Evolutionary conservation across 1,284 basidiomycete genomes (phyloP), one percentile per base, ranked within the genome.

Genomic region (Fistulina hepatica): DNA sequence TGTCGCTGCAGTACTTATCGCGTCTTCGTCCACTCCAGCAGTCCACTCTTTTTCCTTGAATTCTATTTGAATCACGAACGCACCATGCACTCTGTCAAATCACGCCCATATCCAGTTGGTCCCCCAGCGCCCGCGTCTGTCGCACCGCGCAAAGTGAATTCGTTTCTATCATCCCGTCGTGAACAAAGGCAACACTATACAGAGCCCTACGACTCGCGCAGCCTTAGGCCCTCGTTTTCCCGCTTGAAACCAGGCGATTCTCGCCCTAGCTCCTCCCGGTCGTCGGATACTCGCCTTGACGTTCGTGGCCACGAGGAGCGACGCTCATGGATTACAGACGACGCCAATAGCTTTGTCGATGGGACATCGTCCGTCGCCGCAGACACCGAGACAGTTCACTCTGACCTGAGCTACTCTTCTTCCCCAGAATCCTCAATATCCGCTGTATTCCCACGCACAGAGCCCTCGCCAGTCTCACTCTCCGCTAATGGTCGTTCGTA

Each of bases 101-200:
- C 59, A 36, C 57, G 60, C 35, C 52, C 61, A 30, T 59, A 55
- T 41, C 43, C 52, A 38, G 46, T 37, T 44, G 50, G 48, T 54
- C 57, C 33, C 41, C 47, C 34, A 40, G 56, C 36, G 50, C 61
- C 30, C 28, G 28, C 9, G n/a, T 56, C 62, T 36, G 64, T 60
- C 41, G 54, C 54, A 31, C 65, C 69, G 6, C 59, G 67, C 42
- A 71, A 69, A 54, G 71, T 63, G 48, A 56, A 66, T 10, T 73
- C 76, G 5, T 70, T 71, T 50, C 52, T 73, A 22, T 76, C 75
- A 13, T 56, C 74, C 26, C 58, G 64, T 43, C 64, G 65, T 42
- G 71, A 75, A n/a, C 50, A 69, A 68, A 51, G 68, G 66, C 49
- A 65, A 61, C 57, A 31, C 26, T 40, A 41, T 57, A 61, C 40